Base-by-base conservation (phyloP, 2,329 filamentous ascomycete species). In the Xylariaceae sp. region DNA sequence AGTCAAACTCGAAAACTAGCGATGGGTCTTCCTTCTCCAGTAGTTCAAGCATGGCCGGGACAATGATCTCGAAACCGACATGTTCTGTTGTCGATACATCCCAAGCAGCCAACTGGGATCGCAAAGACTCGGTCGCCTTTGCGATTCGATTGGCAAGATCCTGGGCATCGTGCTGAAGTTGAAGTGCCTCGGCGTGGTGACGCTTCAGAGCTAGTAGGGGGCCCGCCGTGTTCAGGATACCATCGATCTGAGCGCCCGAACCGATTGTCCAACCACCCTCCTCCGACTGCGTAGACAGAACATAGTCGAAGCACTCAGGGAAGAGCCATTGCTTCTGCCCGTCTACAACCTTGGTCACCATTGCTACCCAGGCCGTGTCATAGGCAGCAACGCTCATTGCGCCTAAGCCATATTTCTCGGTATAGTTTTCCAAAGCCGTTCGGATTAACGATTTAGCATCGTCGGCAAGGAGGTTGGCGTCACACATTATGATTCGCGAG, bases 291-390 rank as follows among this genome's bases (percentile, higher is more conserved):
- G 47, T 47, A 7, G 61, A 49, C 1, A 71, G 57, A 7, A 71
- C 40, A 43, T 63, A 69, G 3, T 62, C 37, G 52, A 71, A 68
- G 42, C 61, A 65, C 37, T 68, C 63, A 10, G 69, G 68, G 47
- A 71, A 71, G 1, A 68, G 60, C 63, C 65, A 68, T n/a, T 54
- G 47, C 29, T 56, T 53, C 48, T 43, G 47, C 1, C 55, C 54
- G 10, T 62, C 57, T 15, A 52, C 51, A 16, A 52, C 40, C 34
- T 57, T 61, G 21, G 59, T 63, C 10, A 66, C 57, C 55, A 70
- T 63, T 1, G 69, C 63, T 2, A 71, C 63, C 68, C 70, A 71
- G 2, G 70, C 70, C 1, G 69, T 71, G 47, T 70, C 68, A 52
- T 71, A 71, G 22, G 64, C 49, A 26, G 62, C 53, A 48, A 60